phyloP scores from a whole-genome alignment of 352 stramenopile genomes.

The Phytophthora capsici region DNA sequence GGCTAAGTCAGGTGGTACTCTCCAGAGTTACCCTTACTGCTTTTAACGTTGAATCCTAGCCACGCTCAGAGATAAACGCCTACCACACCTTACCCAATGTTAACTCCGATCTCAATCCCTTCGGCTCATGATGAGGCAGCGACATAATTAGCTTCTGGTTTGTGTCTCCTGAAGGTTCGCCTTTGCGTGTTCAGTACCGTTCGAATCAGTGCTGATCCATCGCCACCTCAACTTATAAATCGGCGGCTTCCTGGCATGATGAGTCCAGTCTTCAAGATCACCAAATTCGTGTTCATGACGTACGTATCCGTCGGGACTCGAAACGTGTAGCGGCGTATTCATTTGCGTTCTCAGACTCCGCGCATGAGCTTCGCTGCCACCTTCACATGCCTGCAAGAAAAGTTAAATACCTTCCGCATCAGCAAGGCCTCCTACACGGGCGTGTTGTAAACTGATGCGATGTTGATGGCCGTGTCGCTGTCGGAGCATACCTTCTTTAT shows the following conservation, averaged over 20 bases:
- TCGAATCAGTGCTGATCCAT: constrained; percentile 33
- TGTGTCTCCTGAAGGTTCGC: constrained; percentile 26
- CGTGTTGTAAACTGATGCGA: too few relatives aligned
- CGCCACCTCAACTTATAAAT: constrained; percentile 31
- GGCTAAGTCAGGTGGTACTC: constrained; percentile 56
- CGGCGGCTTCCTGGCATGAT: constrained; percentile 32
- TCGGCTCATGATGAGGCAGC: constrained; percentile 72
- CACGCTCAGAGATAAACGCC: constrained; percentile 96
- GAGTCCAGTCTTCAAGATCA: too few relatives aligned
- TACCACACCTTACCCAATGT: constrained; percentile 85
- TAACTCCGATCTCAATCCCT: constrained; percentile 84
- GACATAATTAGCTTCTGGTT: constrained; percentile 56
- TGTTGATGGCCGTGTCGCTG: too few relatives aligned
- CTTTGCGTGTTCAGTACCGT: constrained; percentile 32
- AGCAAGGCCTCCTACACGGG: too few relatives aligned
- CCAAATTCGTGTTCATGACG: too few relatives aligned
- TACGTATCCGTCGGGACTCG: too few relatives aligned
- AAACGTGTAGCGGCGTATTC: too few relatives aligned
- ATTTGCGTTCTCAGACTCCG: too few relatives aligned
- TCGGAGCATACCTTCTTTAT: too few relatives aligned
- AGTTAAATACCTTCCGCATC: too few relatives aligned
- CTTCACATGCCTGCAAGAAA: too few relatives aligned
- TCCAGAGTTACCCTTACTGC: constrained; percentile 71
- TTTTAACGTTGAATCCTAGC: constrained; percentile 94
- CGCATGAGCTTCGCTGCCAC: too few relatives aligned